Evolutionary conservation across 2,329 filamentous ascomycete species (phyloP), one percentile per base, ranked within the genome.

Genomic region (Bipolaris sorokiniana): DNA sequence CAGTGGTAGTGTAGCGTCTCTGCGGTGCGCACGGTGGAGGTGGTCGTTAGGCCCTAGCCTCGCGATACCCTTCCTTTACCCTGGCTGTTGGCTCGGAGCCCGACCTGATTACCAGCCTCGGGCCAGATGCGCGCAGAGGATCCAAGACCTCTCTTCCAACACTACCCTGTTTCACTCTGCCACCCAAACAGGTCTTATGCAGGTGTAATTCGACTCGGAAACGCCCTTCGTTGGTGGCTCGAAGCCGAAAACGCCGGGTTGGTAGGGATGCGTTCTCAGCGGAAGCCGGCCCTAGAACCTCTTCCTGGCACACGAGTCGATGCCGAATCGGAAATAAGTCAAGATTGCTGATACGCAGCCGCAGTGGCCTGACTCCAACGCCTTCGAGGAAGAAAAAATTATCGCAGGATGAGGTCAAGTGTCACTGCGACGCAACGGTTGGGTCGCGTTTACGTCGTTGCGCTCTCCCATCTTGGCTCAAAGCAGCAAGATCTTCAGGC

Each of bases 11-110:
- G 64, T 58, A 56, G 62, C 48, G 64, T 62, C 58, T 62, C 54
- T 64, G 61, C 55, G 62, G 59, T 53, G 65, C 63, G 70, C 71
- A 73, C 70, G 66, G 64, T 69, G 60, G 66, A 66, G 67, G 66
- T 66, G 52, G 56, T 63, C 51, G 51, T 58, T 64, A 63, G 63
- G 61, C 61, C 58, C 57, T 54, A 59, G 49, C 42, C 57, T 59
- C 38, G 44, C 53, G 56, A 50, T 57, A 50, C 44, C 57, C 34
- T 41, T 28, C 57, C 34, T 41, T 23, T 48, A 38, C 23, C 37
- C 40, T 52, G 47, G 44, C 49, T 48, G 49, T 11, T 48, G 46
- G 44, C 45, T 40, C 40, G 23, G 38, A 18, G 46, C 55, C 55
- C 55, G 49, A 54, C 51, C 28, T 37, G 11, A 48, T 40, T 36